Evolutionary conservation across 192 early-diverging fungal genomes (phyloP), one percentile per base, ranked within the genome.

Genomic region (Entomortierella chlamydospora): DNA sequence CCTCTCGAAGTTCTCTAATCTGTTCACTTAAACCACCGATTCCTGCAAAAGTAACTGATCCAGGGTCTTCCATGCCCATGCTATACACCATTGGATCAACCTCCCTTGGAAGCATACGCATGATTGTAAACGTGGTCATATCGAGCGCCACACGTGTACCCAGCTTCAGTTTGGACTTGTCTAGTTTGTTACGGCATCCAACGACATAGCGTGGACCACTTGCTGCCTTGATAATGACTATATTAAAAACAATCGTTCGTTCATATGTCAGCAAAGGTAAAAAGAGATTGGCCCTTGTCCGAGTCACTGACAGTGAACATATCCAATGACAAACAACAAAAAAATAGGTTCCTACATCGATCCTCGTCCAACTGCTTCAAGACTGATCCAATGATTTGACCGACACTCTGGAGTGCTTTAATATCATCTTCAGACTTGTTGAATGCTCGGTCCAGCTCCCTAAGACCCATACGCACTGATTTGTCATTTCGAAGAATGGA

Each of bases 111-210:
- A 99, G 88, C 74, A 96, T 92, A 42, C 98, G 92, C 98, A 99
- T 99, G 68, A 99, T 99, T n/a, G 98, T 99, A 69, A 99, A 86
- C 9, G 98, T 99, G 25, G 98, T 99, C 95, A 99, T 99, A 81
- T 99, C 98, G 56, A 99, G 86, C 6, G 98, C 92, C n/a, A 99
- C 98, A 49, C 98, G 95, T 41, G 95, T 90, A n/a, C 96, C 96
- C 71, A 95, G 94, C 80, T 96, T 98, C 31, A 99, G 86, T 72
- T 98, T 97, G 51, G 91, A 92, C 82, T 99, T 99, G 63, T 96
- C 92, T 45, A 99, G 90, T 67, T 94, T 95, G 68, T 91, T 96
- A 5, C 98, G 87, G 83, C 97, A 99, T 12, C 97, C 97, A 20
- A 99, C 98, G 37, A 99, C 95, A 82, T 99, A 99, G 41, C 98